Conservation (phyloP, 306 rosid genomes). For the Prunus davidiana region DNA sequence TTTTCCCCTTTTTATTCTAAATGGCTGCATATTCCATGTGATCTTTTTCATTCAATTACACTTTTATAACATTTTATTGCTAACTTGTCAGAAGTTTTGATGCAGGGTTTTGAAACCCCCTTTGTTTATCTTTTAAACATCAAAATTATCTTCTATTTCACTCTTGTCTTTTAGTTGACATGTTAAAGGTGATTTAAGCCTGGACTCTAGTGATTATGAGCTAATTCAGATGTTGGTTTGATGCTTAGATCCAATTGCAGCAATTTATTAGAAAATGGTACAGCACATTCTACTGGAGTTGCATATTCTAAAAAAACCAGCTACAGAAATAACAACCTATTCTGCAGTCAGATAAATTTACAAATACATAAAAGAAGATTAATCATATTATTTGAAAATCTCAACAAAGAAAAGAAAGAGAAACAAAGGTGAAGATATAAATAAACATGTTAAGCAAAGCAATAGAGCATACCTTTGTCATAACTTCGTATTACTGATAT, state of each 20-base stretch:
- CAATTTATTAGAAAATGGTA: slow-evolving; percentile 21
- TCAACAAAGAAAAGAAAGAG: not conserved
- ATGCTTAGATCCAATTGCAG: slow-evolving; percentile 14
- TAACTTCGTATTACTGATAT: too few relatives aligned
- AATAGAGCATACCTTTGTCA: not conserved
- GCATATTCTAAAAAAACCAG: not conserved
- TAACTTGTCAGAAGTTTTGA: not conserved
- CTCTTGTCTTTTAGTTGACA: slow-evolving; percentile 7
- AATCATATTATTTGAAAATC: too few relatives aligned
- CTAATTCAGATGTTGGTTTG: slow-evolving; percentile 14
- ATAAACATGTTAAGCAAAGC: not conserved
- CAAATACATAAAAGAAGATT: too few relatives aligned
- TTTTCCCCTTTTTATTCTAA: slow-evolving; percentile 3
- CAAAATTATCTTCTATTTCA: not conserved
- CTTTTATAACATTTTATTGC: not conserved
- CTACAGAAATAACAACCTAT: too few relatives aligned
- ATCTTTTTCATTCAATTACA: not conserved
- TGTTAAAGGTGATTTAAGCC: slow-evolving; percentile 1
- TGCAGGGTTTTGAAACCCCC: not conserved
- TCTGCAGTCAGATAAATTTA: too few relatives aligned
- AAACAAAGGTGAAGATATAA: not conserved
- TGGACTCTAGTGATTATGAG: slow-evolving; percentile 12
- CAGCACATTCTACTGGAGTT: not conserved
- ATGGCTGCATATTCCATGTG: not conserved
- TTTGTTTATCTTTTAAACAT: not conserved